Base-by-base conservation (phyloP, 257 asterid genomes). In the Linaria vulgaris region DNA sequence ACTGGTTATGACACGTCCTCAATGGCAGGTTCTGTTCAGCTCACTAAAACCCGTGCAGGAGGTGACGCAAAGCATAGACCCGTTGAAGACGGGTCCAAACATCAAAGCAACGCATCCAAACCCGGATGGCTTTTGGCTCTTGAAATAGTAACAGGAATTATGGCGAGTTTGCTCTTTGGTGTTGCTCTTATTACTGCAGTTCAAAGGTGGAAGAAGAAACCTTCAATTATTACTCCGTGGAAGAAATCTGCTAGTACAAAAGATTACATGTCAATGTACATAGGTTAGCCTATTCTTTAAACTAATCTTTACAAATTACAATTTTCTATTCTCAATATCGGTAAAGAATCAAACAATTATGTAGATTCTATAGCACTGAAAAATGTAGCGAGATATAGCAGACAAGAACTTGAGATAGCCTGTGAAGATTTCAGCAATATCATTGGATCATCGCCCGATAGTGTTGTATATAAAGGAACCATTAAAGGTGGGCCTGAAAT, bases 401-500 rank as follows among this genome's bases (percentile, higher is more conserved):
- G 95, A 72, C 92, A 83, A 75, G 99, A 90, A 68, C 96, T 94
- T 3, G 97, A 90, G 76, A 76, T 82, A 31, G 99, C 99, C 38
- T 94, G 99, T 68, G 99, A 94, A 84, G 99, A 90, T 80, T 94
- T 94, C 75, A 94, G 97, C 85, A 94, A 94, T 77, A 94, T 94
- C 54, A 94, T 94, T 10, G 97, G 96, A 20, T 81, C 95, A 17
- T 87, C 95, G 53, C 81, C 96, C 0, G 95, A 87, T 47, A 87
- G 96, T 66, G 56, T 79, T 16, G 91, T 90, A 12, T 90, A 85
- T 73, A 94, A 94, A 74, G 97, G 99, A 34, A 94, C 79, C 30
- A 67, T 90, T 68, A 85, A 81, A 72, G 83, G 91, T 23, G 99
- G 97, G 43, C 91, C 89, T 2, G 96, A 94, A 70, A 79, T 94